phyloP scores from a whole-genome alignment of 2,329 filamentous ascomycete species.

The Neoascochyta sp. region DNA sequence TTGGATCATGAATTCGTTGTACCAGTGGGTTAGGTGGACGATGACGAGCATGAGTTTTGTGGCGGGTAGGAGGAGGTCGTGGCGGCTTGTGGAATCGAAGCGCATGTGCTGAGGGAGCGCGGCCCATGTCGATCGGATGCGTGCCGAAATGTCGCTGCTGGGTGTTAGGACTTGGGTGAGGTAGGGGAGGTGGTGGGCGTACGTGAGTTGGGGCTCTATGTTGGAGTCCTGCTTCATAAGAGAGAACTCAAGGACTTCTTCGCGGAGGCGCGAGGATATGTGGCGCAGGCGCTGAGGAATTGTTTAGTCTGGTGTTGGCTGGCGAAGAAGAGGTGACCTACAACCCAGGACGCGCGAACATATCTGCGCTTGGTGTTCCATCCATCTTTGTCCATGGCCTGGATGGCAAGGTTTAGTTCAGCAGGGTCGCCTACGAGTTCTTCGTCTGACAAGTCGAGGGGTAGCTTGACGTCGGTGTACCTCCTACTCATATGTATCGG shows the following conservation, averaged over 20 bases:
- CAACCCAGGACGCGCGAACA: slow-evolving; percentile 27
- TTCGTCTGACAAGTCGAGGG: slow-evolving; percentile 30
- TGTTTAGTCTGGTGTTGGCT: slow-evolving; percentile 1
- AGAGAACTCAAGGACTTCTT: slow-evolving; percentile 34
- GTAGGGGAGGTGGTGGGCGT: neutral
- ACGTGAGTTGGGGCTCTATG: slow-evolving; percentile 21
- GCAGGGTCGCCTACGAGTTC: slow-evolving; percentile 21
- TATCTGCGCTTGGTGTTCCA: slow-evolving; percentile 41
- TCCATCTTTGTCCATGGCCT: slow-evolving; percentile 21
- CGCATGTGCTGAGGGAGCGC: slow-evolving; percentile 26
- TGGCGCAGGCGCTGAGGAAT: slow-evolving; percentile 18
- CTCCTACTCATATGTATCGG: slow-evolving; percentile 30
- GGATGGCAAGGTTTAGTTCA: slow-evolving; percentile 13
- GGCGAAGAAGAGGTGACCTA: slow-evolving; percentile 1
- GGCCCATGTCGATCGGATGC: slow-evolving; percentile 26
- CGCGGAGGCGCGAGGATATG: slow-evolving; percentile 24
- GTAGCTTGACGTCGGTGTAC: slow-evolving; percentile 28
- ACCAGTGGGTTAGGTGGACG: slow-evolving; percentile 32
- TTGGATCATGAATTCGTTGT: slow-evolving; percentile 37
- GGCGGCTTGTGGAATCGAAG: slow-evolving; percentile 31
- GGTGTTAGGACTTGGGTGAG: neutral
- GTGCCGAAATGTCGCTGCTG: slow-evolving; percentile 25
- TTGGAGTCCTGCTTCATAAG: slow-evolving; percentile 18
- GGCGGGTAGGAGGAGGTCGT: slow-evolving; percentile 18
- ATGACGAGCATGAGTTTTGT: slow-evolving; percentile 35